These are phyloP conservation scores for Solanum hybrid DNA, from an alignment of 305 asterid species.

Conservation along the genomic window DNA sequence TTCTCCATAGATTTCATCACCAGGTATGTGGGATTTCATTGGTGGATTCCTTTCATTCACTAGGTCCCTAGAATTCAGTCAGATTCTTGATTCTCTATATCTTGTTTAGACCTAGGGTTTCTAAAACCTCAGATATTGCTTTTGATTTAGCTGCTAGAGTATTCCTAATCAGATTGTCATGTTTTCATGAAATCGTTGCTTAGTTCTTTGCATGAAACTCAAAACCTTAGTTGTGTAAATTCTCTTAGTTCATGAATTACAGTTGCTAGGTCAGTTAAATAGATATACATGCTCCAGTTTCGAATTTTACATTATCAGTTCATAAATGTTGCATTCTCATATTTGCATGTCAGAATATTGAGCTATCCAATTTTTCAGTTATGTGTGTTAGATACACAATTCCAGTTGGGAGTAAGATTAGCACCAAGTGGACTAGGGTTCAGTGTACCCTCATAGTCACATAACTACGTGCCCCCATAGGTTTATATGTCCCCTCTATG, in stretches of 20 bases:
- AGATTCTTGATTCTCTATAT: background rate
- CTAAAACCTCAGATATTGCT: background rate
- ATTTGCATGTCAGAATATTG: background rate
- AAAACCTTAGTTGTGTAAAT: background rate
- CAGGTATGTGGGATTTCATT: background rate
- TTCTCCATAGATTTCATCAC: background rate
- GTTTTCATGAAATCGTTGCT: background rate
- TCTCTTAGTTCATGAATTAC: background rate
- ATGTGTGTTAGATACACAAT: background rate
- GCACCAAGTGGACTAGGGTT: background rate
- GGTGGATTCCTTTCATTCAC: background rate
- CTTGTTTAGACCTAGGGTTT: background rate
- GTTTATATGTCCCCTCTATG: background rate
- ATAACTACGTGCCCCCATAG: background rate
- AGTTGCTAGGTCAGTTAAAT: background rate
- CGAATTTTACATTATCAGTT: background rate
- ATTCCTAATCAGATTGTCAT: background rate
- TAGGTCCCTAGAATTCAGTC: background rate
- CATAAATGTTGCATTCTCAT: background rate
- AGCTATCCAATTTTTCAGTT: background rate
- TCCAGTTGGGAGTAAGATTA: background rate
- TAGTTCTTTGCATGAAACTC: background rate
- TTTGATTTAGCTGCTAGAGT: background rate
- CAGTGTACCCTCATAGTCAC: background rate
- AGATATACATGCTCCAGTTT: background rate